These are phyloP conservation scores for Wickerhamomyces canadensis DNA, from an alignment of 805 yeast genomes.

Conservation along the genomic window DNA sequence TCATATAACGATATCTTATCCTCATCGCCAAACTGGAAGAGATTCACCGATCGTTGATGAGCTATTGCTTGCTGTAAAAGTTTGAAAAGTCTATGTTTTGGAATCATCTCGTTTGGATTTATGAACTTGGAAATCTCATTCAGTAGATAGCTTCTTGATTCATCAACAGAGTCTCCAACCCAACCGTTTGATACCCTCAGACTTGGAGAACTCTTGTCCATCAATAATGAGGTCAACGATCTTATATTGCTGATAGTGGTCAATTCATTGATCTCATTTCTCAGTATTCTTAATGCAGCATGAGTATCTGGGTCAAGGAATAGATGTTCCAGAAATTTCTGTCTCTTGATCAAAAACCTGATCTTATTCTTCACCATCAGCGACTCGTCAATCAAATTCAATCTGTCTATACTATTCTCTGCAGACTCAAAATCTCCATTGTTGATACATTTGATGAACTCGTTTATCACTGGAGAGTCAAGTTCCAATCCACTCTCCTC, in stretches of 20 bases:
- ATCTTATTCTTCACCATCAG: slow-evolving; percentile 13
- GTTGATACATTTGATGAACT: slow-evolving; percentile 32
- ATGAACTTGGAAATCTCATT: slow-evolving; percentile 39
- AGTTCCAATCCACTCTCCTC: slow-evolving; percentile 34
- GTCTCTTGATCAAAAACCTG: slow-evolving; percentile 32
- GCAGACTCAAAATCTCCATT: slow-evolving; percentile 39
- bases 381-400: slow-evolving; percentile 14
- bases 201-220: slow-evolving; percentile 18
- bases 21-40: slow-evolving; percentile 29
- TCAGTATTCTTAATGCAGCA: slow-evolving; percentile 32
- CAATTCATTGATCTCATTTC: slow-evolving; percentile 31
- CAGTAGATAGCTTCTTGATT: slow-evolving; percentile 37
- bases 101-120: slow-evolving; percentile 48
- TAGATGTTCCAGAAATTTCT: slow-evolving; percentile 36
- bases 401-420: slow-evolving; percentile 23
- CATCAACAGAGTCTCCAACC: slow-evolving; percentile 22
- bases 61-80: slow-evolving; percentile 46
- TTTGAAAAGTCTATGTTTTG: slow-evolving; percentile 45
- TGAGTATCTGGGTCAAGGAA: slow-evolving; percentile 26
- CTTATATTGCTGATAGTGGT: slow-evolving; percentile 19
- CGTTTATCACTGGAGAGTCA: slow-evolving; percentile 37
- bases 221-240: slow-evolving; percentile 25
- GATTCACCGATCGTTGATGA: slow-evolving; percentile 36
- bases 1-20: slow-evolving; percentile 27
- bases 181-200: slow-evolving; percentile 26